Base-by-base conservation (phyloP, 2,329 filamentous ascomycete species). In the Tolypocladium paradoxum region DNA sequence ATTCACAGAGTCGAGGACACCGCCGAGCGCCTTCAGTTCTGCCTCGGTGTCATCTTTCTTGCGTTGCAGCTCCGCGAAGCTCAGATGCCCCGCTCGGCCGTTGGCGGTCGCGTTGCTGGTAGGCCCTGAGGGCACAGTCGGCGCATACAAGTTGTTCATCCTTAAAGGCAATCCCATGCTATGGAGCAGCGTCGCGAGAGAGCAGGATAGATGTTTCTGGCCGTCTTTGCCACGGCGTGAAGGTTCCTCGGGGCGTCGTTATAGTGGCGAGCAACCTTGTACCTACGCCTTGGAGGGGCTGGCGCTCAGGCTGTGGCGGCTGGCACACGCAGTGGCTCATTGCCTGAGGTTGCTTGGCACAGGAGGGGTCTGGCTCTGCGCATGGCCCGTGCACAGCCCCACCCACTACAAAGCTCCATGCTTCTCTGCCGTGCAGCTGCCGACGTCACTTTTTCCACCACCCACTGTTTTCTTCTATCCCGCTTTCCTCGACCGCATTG, bases 31-130 rank as follows among this genome's bases (percentile, higher is more conserved):
- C 61, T 85, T 88, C 55, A 99, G 78, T 72, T 99, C 92, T 48
- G 82, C 83, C 72, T 99, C 93, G 46, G 96, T 73, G 53, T 82
- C 79, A 60, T 92, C 85, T 69, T 96, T 97, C 72, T 90, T 87
- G 35, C 79, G 79, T 65, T 93, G 88, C 50, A 97, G 81, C 72
- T 95, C 86, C 45, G 79, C 73, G 65, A 96, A 82, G 49, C 88
- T 85, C 60, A 90, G 71, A 57, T 85, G 78, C 58, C 74, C 73
- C 51, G 80, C 73, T 60, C 79, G 72, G 59, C 86, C 85, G 68
- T 86, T 87, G 52, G 76, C 72, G 38, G 70, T 59, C 43, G 77
- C 73, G 31, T 76, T 77, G 53, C 84, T 85, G 11, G 84, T 85
- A 35, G 89, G 87, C 56, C 90, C 91, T 43, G 90, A 91, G 54